Base-by-base conservation (phyloP, 2,329 filamentous ascomycete species). In the Cladophialophora psammophila region DNA sequence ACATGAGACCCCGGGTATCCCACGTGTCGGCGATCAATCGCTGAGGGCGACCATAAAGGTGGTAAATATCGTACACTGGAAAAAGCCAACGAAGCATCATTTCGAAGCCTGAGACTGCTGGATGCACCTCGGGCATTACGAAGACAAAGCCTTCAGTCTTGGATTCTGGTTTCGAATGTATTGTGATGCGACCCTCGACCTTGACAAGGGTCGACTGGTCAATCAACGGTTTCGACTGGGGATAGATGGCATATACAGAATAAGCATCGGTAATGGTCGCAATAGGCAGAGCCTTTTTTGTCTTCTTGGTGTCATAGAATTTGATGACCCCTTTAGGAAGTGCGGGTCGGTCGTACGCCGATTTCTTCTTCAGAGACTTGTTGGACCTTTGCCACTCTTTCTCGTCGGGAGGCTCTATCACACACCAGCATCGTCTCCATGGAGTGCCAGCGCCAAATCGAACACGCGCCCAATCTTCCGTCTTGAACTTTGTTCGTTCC, bases 401-500 rank as follows among this genome's bases (percentile, higher is more conserved):
- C 81, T 98, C 94, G 75, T 96, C 92, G 0, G 95, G 94, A 2
- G 94, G 95, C 6, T 88, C 88, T 65, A 98, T 91, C 62, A 98
- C 94, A 78, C 94, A 97, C 94, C 94, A 99, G 79, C 94, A 99
- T 45, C 94, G 90, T 76, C 91, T 89, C 95, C 95, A 99, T 0
- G 94, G 94, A 9, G 95, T 96, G 55, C 95, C 95, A 36, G 95
- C 94, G 48, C 95, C 95, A 74, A 99, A 99, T 67, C 95, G 87
- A 60, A 99, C 95, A 69, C 95, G 87, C 18, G 94, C 93, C 95
- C 95, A 99, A 75, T 96, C 93, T 77, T 96, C 93, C 48, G 91
- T 88, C 73, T 89, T 90, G 73, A 92, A 86, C 64, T 86, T 89
- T 20, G 91, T 86, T 56, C 92, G 88, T 73, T 96, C 92, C 86